Evolutionary conservation across 345 rosid genomes (phyloP).

Genomic region (Pugionium cornutum): DNA sequence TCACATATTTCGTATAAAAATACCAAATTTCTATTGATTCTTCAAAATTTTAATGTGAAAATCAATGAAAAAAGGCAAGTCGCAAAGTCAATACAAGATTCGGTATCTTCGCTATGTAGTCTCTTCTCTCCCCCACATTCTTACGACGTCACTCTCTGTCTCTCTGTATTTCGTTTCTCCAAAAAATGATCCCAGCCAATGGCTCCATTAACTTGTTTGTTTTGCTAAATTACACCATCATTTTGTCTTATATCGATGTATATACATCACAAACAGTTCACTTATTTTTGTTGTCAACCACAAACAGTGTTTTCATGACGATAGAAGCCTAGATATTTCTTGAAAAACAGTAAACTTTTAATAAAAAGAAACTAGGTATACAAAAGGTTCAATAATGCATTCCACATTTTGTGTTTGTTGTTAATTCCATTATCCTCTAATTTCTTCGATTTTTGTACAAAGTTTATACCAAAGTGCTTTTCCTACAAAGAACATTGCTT

Average conservation of each 20-base stretch:
- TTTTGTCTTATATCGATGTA: conserved; percentile 25
- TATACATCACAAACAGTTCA: conserved; percentile 37
- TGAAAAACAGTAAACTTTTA: neutral
- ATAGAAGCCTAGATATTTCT: conserved; percentile 24
- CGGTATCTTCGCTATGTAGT: conserved; percentile 25
- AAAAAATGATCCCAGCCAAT: conserved; percentile 32
- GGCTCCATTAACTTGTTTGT: conserved; percentile 29
- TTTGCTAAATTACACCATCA: conserved; percentile 27
- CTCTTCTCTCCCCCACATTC: conserved; percentile 10
- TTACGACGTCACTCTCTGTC: neutral
- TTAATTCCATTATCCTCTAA: conserved; percentile 33
- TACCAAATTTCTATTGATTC: too few relatives aligned
- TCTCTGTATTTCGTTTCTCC: conserved; percentile 18
- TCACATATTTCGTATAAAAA: too few relatives aligned
- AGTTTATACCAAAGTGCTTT: conserved; percentile 36
- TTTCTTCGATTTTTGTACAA: neutral
- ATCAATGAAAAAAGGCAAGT: too few relatives aligned
- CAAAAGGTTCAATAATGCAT: conserved; percentile 32
- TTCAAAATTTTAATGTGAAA: too few relatives aligned
- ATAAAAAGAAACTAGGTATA: neutral
- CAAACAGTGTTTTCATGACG: conserved; percentile 41
- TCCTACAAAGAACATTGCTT: conserved; percentile 40
- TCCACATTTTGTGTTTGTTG: conserved; percentile 38
- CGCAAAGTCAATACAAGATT: conserved; percentile 29
- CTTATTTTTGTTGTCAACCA: conserved; percentile 37